Base-by-base conservation (phyloP, 1,139 yeast genomes). In the Blastobotrys elegans region DNA sequence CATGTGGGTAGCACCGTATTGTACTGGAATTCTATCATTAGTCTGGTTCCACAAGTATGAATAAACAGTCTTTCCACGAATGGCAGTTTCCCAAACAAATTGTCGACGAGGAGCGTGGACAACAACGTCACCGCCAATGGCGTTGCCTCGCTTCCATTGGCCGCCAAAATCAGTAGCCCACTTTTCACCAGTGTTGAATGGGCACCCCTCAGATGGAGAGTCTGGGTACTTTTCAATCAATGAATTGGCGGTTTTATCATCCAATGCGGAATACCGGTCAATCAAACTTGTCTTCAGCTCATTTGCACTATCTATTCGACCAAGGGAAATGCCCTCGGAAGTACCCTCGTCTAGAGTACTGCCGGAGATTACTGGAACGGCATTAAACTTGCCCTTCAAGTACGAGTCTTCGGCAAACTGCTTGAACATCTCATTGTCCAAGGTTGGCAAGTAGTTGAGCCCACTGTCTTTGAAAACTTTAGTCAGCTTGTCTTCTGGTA, bases 291-390 rank as follows among this genome's bases (percentile, higher is more conserved):
- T 47, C 35, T 33, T 56, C 51, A 8, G 37, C 26, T 17, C 47
- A 40, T 1, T 44, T 24, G n/a, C 48, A 22, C 2, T 52, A 47
- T 1, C 26, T 13, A 7, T 29, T 7, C 50, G 34, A 27, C 50
- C 44, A 18, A 35, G 22, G 2, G 33, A 20, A 11, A 42, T 13
- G 14, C 34, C 14, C 33, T 57, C 53, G 5, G 53, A 2, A 2
- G 61, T 52, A 4, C 61, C 61, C 33, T 57, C 61, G 38, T 57
- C 61, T 44, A 52, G 50, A 32, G 50, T 47, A 30, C 41, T 49
- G 13, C 61, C 61, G 27, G 51, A 36, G 18, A 57, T 56, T 24
- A 43, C 45, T 11, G 61, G 61, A 3, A 57, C 52, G 13, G 46
- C 24, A 18, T 58, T 53, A 38, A 46, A 43, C 40, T 50, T 47